phyloP scores from a whole-genome alignment of 2,329 filamentous ascomycete genomes.

The Alternaria conjuncta region DNA sequence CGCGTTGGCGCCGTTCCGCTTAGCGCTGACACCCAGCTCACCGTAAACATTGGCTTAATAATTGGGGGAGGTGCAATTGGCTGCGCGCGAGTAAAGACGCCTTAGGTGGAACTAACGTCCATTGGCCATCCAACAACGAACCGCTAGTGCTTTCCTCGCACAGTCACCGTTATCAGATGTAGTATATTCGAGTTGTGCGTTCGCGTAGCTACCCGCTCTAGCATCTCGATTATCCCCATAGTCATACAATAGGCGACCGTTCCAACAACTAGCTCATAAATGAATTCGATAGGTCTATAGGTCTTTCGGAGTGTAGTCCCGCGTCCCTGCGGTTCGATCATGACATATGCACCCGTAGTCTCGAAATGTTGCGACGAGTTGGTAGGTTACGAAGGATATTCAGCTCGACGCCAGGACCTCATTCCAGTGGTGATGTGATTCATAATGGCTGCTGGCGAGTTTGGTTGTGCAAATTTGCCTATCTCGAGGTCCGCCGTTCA shows the following conservation, averaged over 20 bases:
- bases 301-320: neutral
- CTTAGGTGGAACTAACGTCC: neutral
- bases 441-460: neutral
- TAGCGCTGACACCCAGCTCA: neutral
- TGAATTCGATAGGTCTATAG: neutral
- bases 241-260: neutral
- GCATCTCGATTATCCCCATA: neutral
- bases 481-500: neutral
- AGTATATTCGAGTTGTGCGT: neutral
- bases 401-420: neutral
- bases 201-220: neutral
- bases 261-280: neutral
- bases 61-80: neutral
- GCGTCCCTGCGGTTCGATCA: neutral
- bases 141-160: neutral
- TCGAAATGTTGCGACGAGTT: neutral
- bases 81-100: neutral
- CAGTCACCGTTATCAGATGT: neutral
- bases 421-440: neutral
- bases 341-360: neutral
- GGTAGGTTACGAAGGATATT: neutral
- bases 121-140: neutral
- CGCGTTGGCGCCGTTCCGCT: neutral
- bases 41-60: neutral
- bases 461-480: neutral